Evolutionary conservation across 768 basidiomycete genomes (phyloP).

Genomic region (Serendipita sp.): DNA sequence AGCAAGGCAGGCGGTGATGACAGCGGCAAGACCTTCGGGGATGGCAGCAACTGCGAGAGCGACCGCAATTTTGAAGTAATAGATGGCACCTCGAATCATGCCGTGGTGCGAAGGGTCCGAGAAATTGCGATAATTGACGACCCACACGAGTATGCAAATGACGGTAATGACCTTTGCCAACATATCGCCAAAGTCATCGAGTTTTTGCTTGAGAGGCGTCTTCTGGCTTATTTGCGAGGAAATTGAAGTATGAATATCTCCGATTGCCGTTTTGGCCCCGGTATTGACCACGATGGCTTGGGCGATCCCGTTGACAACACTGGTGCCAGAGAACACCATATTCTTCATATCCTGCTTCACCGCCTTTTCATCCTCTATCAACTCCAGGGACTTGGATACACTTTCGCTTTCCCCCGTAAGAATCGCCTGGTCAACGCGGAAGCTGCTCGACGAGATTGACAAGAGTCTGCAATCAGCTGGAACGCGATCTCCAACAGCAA

Average conservation of each 20-base stretch:
- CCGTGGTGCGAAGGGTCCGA: slow-evolving; percentile 90
- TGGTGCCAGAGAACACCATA: slow-evolving; percentile 91
- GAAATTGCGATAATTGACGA: slow-evolving; percentile 94
- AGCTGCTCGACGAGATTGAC: slow-evolving; percentile 81
- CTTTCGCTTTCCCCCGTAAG: slow-evolving; percentile 88
- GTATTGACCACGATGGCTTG: slow-evolving; percentile 79
- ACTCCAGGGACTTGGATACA: slow-evolving; percentile 62
- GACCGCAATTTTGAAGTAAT: slow-evolving; percentile 99
- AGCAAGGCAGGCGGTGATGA: slow-evolving; percentile 93
- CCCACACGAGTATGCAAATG: slow-evolving; percentile 95
- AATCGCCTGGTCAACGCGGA: slow-evolving; percentile 91
- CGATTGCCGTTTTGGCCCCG: slow-evolving; percentile 79
- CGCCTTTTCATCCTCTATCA: slow-evolving; percentile 56
- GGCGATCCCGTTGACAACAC: slow-evolving; percentile 85
- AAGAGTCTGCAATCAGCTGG: slow-evolving; percentile 89
- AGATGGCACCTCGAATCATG: slow-evolving; percentile 81
- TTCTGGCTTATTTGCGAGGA: slow-evolving; percentile 85
- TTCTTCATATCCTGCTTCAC: slow-evolving; percentile 99
- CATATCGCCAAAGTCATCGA: slow-evolving; percentile 97
- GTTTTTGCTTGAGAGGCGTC: slow-evolving; percentile 90
- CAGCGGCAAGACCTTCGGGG: slow-evolving; percentile 94
- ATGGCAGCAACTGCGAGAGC: slow-evolving; percentile 98
- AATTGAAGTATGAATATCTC: slow-evolving; percentile 95
- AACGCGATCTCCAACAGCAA: slow-evolving; percentile 89
- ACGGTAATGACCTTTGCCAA: slow-evolving; percentile 95